Evolutionary conservation across 306 rosid species (phyloP), one percentile per base, ranked within the genome.

Genomic region (Trifolium subterraneum): DNA sequence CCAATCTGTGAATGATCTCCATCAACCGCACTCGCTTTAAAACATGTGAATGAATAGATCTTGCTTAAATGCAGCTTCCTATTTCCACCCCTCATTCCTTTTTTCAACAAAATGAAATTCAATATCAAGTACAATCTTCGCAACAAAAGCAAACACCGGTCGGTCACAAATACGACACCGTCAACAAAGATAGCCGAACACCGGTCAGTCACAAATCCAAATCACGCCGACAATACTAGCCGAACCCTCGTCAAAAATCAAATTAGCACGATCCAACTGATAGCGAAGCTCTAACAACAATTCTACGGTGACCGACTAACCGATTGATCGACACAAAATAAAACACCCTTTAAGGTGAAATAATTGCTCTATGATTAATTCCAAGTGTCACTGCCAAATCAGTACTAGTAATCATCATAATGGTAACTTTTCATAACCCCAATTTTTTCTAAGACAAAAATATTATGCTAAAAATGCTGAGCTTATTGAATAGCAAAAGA

Each of bases 11-110:
- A 84, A 78, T 90, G 87, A 36, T 91, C 97, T 27, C 78, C 92
- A 48, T 83, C 74, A 55, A 88, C 58, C n/a, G 95, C 81, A 60
- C 22, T 60, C 19, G 83, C 67, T 83, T 73, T 90, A 12, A 96
- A 90, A 47, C 99, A 92, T 6, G 85, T 78, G 56, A 94, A 90
- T 15, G 99, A 77, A 79, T 91, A 94, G 88, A 94, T 85, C 87
- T 94, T 94, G 91, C 99, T 92, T 19, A 94, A 65, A 77, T 36
- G 90, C 61, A 94, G 79, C 87, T 79, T 86, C 78, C 75, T 86
- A 4, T 67, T 67, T 3, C 22, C 90, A 42, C 95, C 81, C 80
- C 47, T 54, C 94, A 88, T 65, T 64, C 71, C 36, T 65, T 41
- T 19, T 13, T 12, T 58, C 18, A 58, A 58, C 33, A 36, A 36